These are phyloP conservation scores for Aureobasidium sp. DNA, from an alignment of 2,329 filamentous ascomycete genomes.

Conservation along the genomic window DNA sequence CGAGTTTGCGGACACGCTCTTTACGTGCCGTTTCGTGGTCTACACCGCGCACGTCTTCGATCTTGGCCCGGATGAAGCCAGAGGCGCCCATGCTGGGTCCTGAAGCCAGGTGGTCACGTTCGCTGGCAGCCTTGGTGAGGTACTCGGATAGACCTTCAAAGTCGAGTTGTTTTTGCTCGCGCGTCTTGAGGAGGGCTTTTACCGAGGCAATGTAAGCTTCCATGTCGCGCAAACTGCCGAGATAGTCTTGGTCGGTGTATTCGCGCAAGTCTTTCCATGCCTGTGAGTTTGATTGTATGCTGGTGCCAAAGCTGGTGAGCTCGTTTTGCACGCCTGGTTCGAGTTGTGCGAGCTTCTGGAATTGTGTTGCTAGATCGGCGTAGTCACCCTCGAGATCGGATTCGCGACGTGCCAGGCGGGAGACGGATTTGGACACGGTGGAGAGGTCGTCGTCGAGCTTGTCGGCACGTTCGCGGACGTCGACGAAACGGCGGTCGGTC, in stretches of 20 bases:
- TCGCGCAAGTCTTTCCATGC: slow-evolving; percentile 78
- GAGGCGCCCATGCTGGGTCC: slow-evolving; percentile 57
- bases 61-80: slow-evolving; percentile 83
- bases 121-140: slow-evolving; percentile 78
- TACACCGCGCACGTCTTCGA: slow-evolving; percentile 92
- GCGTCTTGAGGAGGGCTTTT: slow-evolving; percentile 79
- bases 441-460: slow-evolving; percentile 90
- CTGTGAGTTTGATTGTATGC: slow-evolving; percentile 72
- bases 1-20: slow-evolving; percentile 80
- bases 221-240: slow-evolving; percentile 89
- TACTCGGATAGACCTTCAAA: slow-evolving; percentile 95
- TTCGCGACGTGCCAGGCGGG: slow-evolving; percentile 79
- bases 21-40: slow-evolving; percentile 89
- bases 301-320: slow-evolving; percentile 77
- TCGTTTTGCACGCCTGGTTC: slow-evolving; percentile 79
- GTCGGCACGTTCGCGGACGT: slow-evolving; percentile 84
- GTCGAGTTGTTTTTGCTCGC: slow-evolving; percentile 96
- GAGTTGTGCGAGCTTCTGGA: slow-evolving; percentile 82
- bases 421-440: slow-evolving; percentile 93
- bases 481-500: slow-evolving; percentile 86
- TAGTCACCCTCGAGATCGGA: slow-evolving; percentile 82
- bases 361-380: slow-evolving; percentile 82
- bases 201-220: slow-evolving; percentile 84
- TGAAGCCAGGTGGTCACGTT: slow-evolving; percentile 70
- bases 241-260: slow-evolving; percentile 89